These are phyloP conservation scores for Suillus placidus DNA, from an alignment of 768 basidiomycete genomes.

Conservation along the genomic window DNA sequence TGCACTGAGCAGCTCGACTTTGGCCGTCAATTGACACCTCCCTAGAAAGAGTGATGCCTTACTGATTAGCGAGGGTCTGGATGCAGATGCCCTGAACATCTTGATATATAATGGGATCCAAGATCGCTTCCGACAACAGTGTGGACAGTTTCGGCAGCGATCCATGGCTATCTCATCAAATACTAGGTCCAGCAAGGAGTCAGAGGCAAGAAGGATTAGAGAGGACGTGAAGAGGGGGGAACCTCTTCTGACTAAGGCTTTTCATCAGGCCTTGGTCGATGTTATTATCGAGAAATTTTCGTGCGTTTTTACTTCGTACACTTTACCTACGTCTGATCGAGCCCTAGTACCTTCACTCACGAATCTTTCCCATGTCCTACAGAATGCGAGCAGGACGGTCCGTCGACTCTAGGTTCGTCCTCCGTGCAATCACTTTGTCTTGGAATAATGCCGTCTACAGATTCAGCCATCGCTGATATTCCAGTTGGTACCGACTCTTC, in stretches of 20 bases:
- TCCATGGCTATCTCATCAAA: not conserved
- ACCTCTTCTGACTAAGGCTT: not conserved
- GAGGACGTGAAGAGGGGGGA: slow-evolving; percentile 11
- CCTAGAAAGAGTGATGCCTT: slow-evolving; percentile 28
- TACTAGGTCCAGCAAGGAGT: not conserved
- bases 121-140: slow-evolving; percentile 25
- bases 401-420: slow-evolving; percentile 11
- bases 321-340: not conserved
- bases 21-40: not conserved
- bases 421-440: no score
- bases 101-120: slow-evolving; percentile 33
- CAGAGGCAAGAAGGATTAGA: not conserved
- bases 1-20: not conserved
- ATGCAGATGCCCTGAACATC: slow-evolving; percentile 27
- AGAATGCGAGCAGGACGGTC: not conserved
- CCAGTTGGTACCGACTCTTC: not conserved
- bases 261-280: slow-evolving; percentile 25
- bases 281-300: slow-evolving; percentile 26
- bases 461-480: slow-evolving; percentile 1
- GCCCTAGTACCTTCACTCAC: slow-evolving; percentile 12
- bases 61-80: slow-evolving; percentile 24
- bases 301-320: slow-evolving; percentile 14
- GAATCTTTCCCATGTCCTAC: slow-evolving; percentile 19
- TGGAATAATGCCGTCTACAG: not conserved
- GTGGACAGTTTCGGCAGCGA: slow-evolving; percentile 26